These are phyloP conservation scores for Tolypocladium nubicola DNA, from an alignment of 2,329 filamentous ascomycete genomes.

Conservation along the genomic window DNA sequence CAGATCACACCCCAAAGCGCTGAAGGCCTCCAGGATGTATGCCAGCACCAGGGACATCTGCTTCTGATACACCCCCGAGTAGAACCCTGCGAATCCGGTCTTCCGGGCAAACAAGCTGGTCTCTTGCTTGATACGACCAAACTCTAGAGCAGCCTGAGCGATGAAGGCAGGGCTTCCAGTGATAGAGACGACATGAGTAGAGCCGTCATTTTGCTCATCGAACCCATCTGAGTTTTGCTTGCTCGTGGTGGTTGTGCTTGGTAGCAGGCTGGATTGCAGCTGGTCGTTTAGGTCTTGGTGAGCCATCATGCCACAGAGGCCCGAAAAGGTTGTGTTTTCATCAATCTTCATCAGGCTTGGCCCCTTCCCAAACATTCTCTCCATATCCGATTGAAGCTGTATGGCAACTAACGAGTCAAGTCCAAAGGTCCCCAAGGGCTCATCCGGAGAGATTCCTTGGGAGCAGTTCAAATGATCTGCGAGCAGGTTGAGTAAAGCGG, in stretches of 20 bases:
- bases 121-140: background rate
- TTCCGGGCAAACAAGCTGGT: background rate
- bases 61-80: background rate
- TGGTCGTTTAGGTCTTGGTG: background rate
- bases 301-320: background rate
- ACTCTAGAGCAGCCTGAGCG: background rate
- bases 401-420: background rate
- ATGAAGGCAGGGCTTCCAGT: background rate
- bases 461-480: background rate
- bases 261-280: background rate
- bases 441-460: background rate
- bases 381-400: constrained; percentile 1
- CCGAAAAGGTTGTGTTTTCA: background rate
- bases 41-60: background rate
- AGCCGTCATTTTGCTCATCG: background rate
- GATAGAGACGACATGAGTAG: no score
- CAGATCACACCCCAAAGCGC: background rate
- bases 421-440: background rate
- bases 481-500: background rate
- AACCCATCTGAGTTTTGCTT: background rate
- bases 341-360: background rate
- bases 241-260: background rate
- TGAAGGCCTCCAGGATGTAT: background rate
- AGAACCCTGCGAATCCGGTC: background rate
- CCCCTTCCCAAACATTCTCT: background rate